Conservation (phyloP, 2,329 filamentous ascomycete species). For the Hypoxylon sp. region DNA sequence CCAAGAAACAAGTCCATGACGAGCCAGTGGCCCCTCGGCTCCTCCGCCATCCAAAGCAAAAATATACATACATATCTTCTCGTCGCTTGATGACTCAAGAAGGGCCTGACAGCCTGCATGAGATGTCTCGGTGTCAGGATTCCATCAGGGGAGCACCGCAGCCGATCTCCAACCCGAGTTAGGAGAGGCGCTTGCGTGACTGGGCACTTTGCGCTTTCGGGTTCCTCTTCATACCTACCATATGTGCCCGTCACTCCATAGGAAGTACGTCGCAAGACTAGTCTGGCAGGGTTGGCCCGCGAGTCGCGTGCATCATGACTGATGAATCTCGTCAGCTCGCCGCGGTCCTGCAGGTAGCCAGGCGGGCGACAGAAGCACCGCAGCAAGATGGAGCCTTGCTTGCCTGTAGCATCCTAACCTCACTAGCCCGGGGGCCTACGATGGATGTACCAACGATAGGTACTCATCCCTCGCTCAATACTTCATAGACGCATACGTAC, state of each 20-base stretch:
- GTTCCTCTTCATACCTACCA: slow-evolving; percentile 13
- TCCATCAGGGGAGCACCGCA: slow-evolving; percentile 29
- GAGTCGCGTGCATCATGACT: slow-evolving; percentile 29
- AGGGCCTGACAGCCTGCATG: slow-evolving; percentile 31
- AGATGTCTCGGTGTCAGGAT: slow-evolving; percentile 36
- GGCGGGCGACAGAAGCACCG: slow-evolving; percentile 4
- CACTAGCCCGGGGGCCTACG: too few relatives aligned
- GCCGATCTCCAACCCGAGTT: slow-evolving; percentile 19
- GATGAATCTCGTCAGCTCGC: slow-evolving; percentile 26
- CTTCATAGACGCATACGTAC: too few relatives aligned
- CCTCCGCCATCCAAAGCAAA: slow-evolving; percentile 13
- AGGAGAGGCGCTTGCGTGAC: slow-evolving; percentile 20
- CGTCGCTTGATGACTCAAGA: slow-evolving; percentile 26
- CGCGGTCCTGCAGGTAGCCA: slow-evolving; percentile 1
- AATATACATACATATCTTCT: too few relatives aligned
- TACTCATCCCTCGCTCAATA: too few relatives aligned
- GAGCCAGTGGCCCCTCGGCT: slow-evolving; percentile 1
- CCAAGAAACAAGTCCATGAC: slow-evolving; percentile 6
- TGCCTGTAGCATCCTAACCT: too few relatives aligned
- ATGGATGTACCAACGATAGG: too few relatives aligned
- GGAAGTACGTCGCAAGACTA: background rate
- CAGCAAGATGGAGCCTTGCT: slow-evolving; percentile 14
- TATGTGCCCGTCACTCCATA: slow-evolving; percentile 6
- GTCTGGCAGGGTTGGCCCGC: slow-evolving; percentile 7
- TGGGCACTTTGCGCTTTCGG: too few relatives aligned